Conservation (phyloP, 352 stramenopile genomes). For the Phytophthora capsici region DNA sequence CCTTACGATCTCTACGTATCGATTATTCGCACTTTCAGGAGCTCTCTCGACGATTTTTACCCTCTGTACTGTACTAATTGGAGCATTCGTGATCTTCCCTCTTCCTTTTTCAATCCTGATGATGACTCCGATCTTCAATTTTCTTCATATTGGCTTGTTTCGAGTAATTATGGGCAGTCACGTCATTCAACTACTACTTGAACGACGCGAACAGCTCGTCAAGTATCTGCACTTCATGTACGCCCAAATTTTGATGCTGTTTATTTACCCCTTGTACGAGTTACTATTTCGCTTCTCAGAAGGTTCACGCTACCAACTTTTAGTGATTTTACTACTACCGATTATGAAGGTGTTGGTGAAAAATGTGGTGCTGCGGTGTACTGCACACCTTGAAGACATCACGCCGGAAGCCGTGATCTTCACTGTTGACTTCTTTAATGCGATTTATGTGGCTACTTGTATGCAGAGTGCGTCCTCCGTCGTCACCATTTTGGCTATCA, state of each 20-base stretch:
- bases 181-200: background rate
- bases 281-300: slow-evolving; percentile 12
- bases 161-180: slow-evolving; percentile 11
- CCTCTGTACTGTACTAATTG: slow-evolving; percentile 3
- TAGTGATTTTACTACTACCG: slow-evolving; percentile 29
- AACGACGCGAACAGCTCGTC: slow-evolving; percentile 6
- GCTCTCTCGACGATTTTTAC: slow-evolving; percentile 5
- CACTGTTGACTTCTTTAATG: slow-evolving; percentile 37
- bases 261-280: slow-evolving; percentile 33
- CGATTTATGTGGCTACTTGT: slow-evolving; percentile 27
- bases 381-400: slow-evolving; percentile 24
- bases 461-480: slow-evolving; percentile 31
- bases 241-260: slow-evolving; percentile 19
- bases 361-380: slow-evolving; percentile 23
- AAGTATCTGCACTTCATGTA: slow-evolving; percentile 23
- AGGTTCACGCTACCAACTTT: slow-evolving; percentile 15
- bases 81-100: slow-evolving; percentile 10
- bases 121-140: slow-evolving; percentile 28
- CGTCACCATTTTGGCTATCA: slow-evolving; percentile 11
- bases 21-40: slow-evolving; percentile 5
- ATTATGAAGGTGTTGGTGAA: slow-evolving; percentile 42
- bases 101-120: slow-evolving; percentile 14
- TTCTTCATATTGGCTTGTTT: slow-evolving; percentile 22
- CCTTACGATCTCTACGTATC: slow-evolving; percentile 4
- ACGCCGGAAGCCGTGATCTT: slow-evolving; percentile 33